Evolutionary conservation across 1,284 basidiomycete genomes (phyloP), one percentile per base, ranked within the genome.

Genomic region (Anthracocystis setariae): DNA sequence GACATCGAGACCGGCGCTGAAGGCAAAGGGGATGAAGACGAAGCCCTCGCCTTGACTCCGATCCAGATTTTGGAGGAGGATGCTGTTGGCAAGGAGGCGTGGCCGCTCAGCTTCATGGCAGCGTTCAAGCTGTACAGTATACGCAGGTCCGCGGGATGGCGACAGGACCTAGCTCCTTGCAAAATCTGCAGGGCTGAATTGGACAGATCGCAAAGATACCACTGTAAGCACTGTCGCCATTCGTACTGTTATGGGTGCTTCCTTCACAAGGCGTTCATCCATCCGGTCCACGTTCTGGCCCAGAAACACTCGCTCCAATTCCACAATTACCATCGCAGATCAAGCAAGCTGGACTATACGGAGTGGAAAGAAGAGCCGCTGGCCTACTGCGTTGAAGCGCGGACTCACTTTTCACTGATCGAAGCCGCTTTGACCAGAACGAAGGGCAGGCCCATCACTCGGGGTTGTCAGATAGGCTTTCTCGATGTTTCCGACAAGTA

Each of bases 181-280:
- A 64, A 45, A 18, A 51, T 65, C 21, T 73, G 70, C 70, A 69
- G 65, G 17, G 61, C 61, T 8, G 27, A 17, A 0, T 35, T 68
- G 35, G 54, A 64, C 43, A 5, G 50, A 25, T 47, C 70, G 15
- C 61, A 60, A 40, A 50, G 70, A 10, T 57, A 65, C 50, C 50
- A 55, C 24, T 73, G 70, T 54, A 53, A 60, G 35, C 70, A 61
- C 9, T 73, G 70, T 45, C 40, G 55, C 8, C 50, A 56, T 38
- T 65, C 65, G 40, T 73, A 54, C 51, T 73, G 70, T 60, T 58
- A 54, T 15, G 70, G 57, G 45, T 73, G 70, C 35, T 46, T 73
- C 5, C 45, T 73, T 12, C 65, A 62, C 48, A 53, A 38, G 51
- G 3, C 50, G 20, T 61, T 58, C 50, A 73, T 73, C 49, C 65